phyloP scores from a whole-genome alignment of 2,329 filamentous ascomycete genomes.

The Graphium sp. region DNA sequence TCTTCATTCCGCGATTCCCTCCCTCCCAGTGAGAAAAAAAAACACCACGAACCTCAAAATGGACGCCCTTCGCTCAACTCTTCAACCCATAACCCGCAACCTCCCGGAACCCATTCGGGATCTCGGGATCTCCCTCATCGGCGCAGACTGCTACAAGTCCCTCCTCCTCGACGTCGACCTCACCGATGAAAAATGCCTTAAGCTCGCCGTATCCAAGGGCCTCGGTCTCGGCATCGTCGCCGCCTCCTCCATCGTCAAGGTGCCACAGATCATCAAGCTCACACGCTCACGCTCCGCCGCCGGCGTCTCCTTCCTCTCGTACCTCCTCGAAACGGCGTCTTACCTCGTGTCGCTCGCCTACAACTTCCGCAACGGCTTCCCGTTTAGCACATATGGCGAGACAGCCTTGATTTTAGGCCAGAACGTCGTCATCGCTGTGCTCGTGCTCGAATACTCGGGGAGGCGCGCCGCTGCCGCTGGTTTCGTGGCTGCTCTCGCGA shows the following conservation, averaged over 20 bases:
- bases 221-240: slow-evolving; percentile 88
- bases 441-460: slow-evolving; percentile 74
- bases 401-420: slow-evolving; percentile 82
- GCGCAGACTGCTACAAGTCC: slow-evolving; percentile 67
- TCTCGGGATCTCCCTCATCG: slow-evolving; percentile 64
- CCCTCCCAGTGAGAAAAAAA: too few species aligned
- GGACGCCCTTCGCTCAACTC: slow-evolving; percentile 42
- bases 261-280: slow-evolving; percentile 92
- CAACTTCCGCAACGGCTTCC: slow-evolving; percentile 78
- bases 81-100: slow-evolving; percentile 54
- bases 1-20: too few species aligned
- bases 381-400: slow-evolving; percentile 95
- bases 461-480: slow-evolving; percentile 50
- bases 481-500: slow-evolving; percentile 64
- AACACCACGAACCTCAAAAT: slow-evolving; percentile 30
- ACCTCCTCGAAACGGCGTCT: slow-evolving; percentile 76
- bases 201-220: slow-evolving; percentile 79
- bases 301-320: slow-evolving; percentile 78
- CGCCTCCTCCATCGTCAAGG: slow-evolving; percentile 82
- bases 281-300: slow-evolving; percentile 62
- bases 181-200: slow-evolving; percentile 62
- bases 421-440: slow-evolving; percentile 74
- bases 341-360: slow-evolving; percentile 87
- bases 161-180: slow-evolving; percentile 76
- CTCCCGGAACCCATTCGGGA: slow-evolving; percentile 62